Evolutionary conservation across 129 eudicot genomes (phyloP), one percentile per base, ranked within the genome.

Genomic region (Flaveria brownii): DNA sequence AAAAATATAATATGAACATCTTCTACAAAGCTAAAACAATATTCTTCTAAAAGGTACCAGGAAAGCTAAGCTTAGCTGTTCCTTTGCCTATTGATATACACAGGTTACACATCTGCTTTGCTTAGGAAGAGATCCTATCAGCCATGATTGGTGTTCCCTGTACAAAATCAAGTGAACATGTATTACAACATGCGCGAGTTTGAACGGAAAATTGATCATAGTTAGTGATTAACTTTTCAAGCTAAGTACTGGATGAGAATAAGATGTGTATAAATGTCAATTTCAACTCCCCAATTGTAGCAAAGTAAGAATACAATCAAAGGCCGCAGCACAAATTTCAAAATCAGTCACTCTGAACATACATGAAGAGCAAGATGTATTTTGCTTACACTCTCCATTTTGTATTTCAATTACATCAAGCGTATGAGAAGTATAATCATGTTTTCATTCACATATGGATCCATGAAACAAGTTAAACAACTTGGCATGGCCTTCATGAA

Each of bases 1-100:
- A 12, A 60, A 60, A 60, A 25, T 60, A 26, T 60, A 60, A 60
- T 26, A 61, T 61, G 14, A 61, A 61, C 67, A 61, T 26, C 67
- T 61, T 61, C 67, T 61, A 61, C 67, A 12, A 61, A 61, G 41
- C 67, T 61, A 26, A 61, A 61, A 13, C 41, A 61, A 25, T 15
- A 61, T 61, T 61, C 67, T 1, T 61, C 42, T 61, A 26, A 26
- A 61, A 26, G 62, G 62, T 18, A 7, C 25, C 62, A 9, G 4
- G 62, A 55, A 55, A 55, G 28, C 26, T 55, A 18, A 16, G 11
- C 1, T 55, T 18, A 61, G 67, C 42, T 13, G 42, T 61, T 61
- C 67, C 41, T 61, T 9, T 25, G 67, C 67, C 14, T 26, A 61
- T 61, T 57, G 22, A 57, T 61, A 61, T 61, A 12, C 67, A 52